Evolutionary conservation across 2,329 filamentous ascomycete species (phyloP).

Genomic region (Aureobasidium sp.): DNA sequence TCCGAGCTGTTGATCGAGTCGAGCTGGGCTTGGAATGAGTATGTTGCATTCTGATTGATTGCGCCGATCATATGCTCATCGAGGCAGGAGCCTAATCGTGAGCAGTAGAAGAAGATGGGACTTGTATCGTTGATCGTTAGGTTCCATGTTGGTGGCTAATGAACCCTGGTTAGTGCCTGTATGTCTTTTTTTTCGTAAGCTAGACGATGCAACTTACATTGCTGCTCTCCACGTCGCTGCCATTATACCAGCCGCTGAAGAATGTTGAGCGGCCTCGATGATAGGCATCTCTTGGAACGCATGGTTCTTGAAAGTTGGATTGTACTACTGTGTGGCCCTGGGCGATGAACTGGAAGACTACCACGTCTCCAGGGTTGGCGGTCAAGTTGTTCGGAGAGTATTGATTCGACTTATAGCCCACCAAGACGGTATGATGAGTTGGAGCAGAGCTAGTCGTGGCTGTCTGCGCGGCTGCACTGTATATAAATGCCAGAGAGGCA

Average conservation of each 20-base stretch:
- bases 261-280: slow-evolving; percentile 17
- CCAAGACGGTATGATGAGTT: slow-evolving; percentile 26
- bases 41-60: slow-evolving; percentile 50
- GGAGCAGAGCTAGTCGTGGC: background rate
- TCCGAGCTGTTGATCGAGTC: slow-evolving; percentile 15
- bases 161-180: background rate
- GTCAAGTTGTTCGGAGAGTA: slow-evolving; percentile 30
- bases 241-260: slow-evolving; percentile 17
- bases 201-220: background rate
- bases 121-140: slow-evolving; percentile 49
- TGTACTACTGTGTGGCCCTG: slow-evolving; percentile 35
- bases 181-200: background rate
- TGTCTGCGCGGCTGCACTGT: background rate
- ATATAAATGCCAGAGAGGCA: slow-evolving; percentile 1
- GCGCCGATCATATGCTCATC: slow-evolving; percentile 63
- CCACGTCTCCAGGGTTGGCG: slow-evolving; percentile 31
- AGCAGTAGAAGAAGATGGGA: slow-evolving; percentile 63
- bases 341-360: slow-evolving; percentile 35
- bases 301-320: slow-evolving; percentile 33
- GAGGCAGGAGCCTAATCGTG: slow-evolving; percentile 56
- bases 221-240: slow-evolving; percentile 3
- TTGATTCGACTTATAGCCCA: slow-evolving; percentile 26
- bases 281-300: slow-evolving; percentile 27
- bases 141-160: slow-evolving; percentile 21
- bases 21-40: slow-evolving; percentile 20